Evolutionary conservation across 495 filamentous ascomycete genomes (phyloP).

Genomic region (Geopyxis carbonaria): DNA sequence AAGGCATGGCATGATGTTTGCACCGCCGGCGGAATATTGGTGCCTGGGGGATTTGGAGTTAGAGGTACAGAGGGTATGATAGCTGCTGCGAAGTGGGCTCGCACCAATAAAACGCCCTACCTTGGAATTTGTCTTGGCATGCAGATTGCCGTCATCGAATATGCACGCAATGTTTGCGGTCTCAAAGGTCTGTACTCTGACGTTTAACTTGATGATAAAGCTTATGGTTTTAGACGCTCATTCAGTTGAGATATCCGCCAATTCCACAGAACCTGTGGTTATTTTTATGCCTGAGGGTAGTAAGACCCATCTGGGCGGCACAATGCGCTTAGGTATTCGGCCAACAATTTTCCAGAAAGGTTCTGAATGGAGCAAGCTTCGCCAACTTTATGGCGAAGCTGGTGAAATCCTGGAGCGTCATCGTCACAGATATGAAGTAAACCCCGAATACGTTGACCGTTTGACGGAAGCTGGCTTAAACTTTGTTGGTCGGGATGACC

Average conservation of each 20-base stretch:
- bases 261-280: constrained; percentile 44
- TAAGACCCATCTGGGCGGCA: constrained; percentile 61
- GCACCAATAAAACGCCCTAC: constrained; percentile 62
- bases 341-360: constrained; percentile 57
- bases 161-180: constrained; percentile 53
- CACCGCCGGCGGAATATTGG: constrained; percentile 40
- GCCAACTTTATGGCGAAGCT: constrained; percentile 50
- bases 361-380: constrained; percentile 64
- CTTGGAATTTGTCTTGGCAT: constrained; percentile 89
- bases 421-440: constrained; percentile 62
- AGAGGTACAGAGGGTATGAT: constrained; percentile 84
- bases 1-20: constrained; percentile 73
- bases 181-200: constrained; percentile 25
- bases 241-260: constrained; percentile 21
- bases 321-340: constrained; percentile 75
- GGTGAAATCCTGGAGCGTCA: constrained; percentile 46
- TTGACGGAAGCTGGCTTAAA: constrained; percentile 42
- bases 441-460: constrained; percentile 44
- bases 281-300: constrained; percentile 84
- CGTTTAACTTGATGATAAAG: not conserved
- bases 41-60: constrained; percentile 71
- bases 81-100: constrained; percentile 61
- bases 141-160: constrained; percentile 87
- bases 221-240: constrained; percentile 20
- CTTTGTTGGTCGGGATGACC: constrained; percentile 67